Conservation (phyloP, 768 basidiomycete species). For the Leccinum arenicola region DNA sequence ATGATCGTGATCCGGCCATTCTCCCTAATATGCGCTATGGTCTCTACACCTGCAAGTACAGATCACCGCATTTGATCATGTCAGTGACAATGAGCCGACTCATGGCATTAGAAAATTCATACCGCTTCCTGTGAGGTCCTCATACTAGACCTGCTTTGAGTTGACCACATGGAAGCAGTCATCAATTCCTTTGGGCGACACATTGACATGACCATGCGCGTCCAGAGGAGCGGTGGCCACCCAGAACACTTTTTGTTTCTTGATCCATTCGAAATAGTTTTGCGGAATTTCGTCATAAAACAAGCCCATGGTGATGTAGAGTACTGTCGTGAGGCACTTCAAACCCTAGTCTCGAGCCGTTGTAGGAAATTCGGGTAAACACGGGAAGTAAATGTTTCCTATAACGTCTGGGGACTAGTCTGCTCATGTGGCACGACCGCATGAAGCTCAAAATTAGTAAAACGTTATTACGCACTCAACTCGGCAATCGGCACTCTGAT, state of each 20-base stretch:
- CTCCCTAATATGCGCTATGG: slow-evolving; percentile 59
- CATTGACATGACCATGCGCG: slow-evolving; percentile 56
- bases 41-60: slow-evolving; percentile 47
- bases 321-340: neutral
- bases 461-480: neutral
- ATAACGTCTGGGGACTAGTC: too few relatives aligned
- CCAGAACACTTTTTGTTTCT: slow-evolving; percentile 67
- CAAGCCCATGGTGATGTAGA: slow-evolving; percentile 44
- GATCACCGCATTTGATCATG: neutral
- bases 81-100: neutral
- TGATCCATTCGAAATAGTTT: slow-evolving; percentile 53
- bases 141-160: slow-evolving; percentile 63
- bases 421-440: too few relatives aligned
- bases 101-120: slow-evolving; percentile 7
- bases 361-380: too few relatives aligned
- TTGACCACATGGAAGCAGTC: slow-evolving; percentile 62
- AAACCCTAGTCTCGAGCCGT: neutral
- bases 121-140: slow-evolving; percentile 71
- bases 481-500: neutral
- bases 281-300: slow-evolving; percentile 59
- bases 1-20: slow-evolving; percentile 63
- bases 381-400: too few relatives aligned
- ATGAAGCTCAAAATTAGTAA: too few relatives aligned
- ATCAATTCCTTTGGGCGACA: slow-evolving; percentile 68
- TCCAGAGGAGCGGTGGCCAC: slow-evolving; percentile 65